Evolutionary conservation across 108 stramenopile species (phyloP).

Genomic region (Aurantiochytrium sp.): DNA sequence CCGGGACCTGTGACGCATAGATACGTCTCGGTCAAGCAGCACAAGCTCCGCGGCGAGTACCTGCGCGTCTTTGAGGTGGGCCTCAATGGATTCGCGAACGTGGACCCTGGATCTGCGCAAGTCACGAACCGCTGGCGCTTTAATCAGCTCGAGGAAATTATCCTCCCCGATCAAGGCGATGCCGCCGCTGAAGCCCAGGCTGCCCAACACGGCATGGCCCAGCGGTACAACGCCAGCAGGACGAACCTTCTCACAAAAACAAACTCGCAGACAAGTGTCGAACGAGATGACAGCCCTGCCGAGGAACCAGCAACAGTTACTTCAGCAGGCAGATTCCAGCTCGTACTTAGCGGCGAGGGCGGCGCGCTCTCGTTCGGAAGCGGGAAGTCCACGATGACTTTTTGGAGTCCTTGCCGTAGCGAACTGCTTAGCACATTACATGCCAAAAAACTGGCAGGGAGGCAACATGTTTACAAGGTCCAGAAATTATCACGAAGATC

Average conservation of each 20-base stretch:
- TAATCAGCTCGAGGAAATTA: not conserved
- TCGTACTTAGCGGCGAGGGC: not conserved
- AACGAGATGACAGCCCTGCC: not conserved
- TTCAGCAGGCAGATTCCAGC: not conserved
- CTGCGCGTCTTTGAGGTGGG: not conserved
- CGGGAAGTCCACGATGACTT: not conserved
- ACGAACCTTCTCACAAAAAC: not conserved
- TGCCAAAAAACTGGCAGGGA: not conserved
- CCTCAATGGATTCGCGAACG: not conserved
- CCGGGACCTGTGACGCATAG: not conserved
- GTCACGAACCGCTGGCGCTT: not conserved
- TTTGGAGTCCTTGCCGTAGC: not conserved
- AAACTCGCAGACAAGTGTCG: not conserved
- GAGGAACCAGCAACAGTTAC: not conserved
- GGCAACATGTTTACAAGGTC: not conserved
- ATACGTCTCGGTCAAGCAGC: not conserved
- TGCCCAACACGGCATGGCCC: not conserved
- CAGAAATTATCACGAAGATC: not conserved
- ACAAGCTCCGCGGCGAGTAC: constrained; percentile 5
- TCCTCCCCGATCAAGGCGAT: not conserved
- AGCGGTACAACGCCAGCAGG: not conserved
- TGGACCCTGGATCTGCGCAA: not conserved
- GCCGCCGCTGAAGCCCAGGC: not conserved
- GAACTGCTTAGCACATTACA: not conserved
- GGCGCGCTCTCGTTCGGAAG: not conserved